Evolutionary conservation across 192 early-diverging fungal species (phyloP).

Genomic region (Coemansia pectinata): DNA sequence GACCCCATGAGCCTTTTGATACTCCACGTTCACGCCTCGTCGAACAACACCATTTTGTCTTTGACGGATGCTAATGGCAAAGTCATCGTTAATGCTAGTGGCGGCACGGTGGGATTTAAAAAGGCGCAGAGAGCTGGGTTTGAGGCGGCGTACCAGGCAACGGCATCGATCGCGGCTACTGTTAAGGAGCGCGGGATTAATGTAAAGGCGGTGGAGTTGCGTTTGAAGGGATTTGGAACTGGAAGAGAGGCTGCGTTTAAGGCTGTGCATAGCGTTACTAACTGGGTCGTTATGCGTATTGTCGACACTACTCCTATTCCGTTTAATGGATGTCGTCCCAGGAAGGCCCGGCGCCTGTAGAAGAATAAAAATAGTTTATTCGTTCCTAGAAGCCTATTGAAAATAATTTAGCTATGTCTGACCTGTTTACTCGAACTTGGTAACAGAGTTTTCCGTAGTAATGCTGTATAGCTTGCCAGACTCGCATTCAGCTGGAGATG

Average conservation of each 20-base stretch:
- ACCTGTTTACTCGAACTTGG: constrained; percentile 15
- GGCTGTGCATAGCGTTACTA: constrained; percentile 71
- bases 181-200: constrained; percentile 67
- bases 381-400: neutral
- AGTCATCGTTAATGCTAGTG: constrained; percentile 71
- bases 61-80: constrained; percentile 72
- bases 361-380: neutral
- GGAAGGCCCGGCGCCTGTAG: constrained; percentile 84
- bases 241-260: constrained; percentile 91
- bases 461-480: constrained; percentile 39
- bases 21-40: constrained; percentile 53
- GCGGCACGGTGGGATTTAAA: constrained; percentile 82
- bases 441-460: constrained; percentile 22
- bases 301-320: constrained; percentile 89
- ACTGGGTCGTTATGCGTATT: constrained; percentile 74
- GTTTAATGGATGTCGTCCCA: constrained; percentile 89
- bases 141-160: constrained; percentile 92
- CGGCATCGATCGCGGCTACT: constrained; percentile 67
- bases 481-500: constrained; percentile 20
- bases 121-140: constrained; percentile 85
- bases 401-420: neutral
- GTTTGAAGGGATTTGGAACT: constrained; percentile 87
- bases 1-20: constrained; percentile 42
- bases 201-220: constrained; percentile 69
- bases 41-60: constrained; percentile 90